Percentiles rank a stretch among this genome's conserved stretches.
These are phyloP conservation scores for Exophiala oligosperma DNA, from an alignment of 2,329 filamentous ascomycete genomes.

Conservation along the genomic window DNA sequence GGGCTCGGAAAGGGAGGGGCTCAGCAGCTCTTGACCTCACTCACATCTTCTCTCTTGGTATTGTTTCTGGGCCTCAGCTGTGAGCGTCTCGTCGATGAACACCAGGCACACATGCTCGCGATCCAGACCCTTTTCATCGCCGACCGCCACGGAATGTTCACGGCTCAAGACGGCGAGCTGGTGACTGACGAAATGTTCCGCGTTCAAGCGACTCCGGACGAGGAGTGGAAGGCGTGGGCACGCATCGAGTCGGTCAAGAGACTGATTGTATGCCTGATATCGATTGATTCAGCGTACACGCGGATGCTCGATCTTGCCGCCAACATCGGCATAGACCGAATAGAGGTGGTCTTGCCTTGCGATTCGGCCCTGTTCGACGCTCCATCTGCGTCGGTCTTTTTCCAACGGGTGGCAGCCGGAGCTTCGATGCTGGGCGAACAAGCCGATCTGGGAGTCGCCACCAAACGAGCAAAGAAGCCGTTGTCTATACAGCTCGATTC, in stretches of 20 bases:
- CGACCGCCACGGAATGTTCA: slow-evolving; percentile 14
- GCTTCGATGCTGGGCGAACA: not conserved
- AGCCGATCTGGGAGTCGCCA: not conserved
- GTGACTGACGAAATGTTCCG: slow-evolving; percentile 1
- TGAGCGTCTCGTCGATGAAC: slow-evolving; percentile 1
- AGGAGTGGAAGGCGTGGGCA: slow-evolving; percentile 7
- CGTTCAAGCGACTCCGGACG: no score
- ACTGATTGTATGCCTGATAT: slow-evolving; percentile 5
- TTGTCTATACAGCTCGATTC: not conserved
- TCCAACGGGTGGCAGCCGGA: not conserved
- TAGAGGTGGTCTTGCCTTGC: slow-evolving; percentile 8
- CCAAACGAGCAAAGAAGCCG: no score
- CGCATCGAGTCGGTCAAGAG: slow-evolving; percentile 11
- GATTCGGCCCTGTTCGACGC: slow-evolving; percentile 8
- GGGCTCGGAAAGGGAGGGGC: slow-evolving; percentile 9
- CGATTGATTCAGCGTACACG: slow-evolving; percentile 9
- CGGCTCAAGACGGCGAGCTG: slow-evolving; percentile 3
- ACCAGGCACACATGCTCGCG: slow-evolving; percentile 15
- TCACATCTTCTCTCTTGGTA: slow-evolving; percentile 8
- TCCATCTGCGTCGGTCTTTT: not conserved
- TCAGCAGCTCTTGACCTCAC: slow-evolving; percentile 5
- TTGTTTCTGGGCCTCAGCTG: slow-evolving; percentile 8
- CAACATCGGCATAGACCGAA: slow-evolving; percentile 4
- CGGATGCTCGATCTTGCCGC: slow-evolving; percentile 5
- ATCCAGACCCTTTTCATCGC: slow-evolving; percentile 11